Base-by-base conservation (phyloP, 805 yeast genomes). In the Candida awuae region DNA sequence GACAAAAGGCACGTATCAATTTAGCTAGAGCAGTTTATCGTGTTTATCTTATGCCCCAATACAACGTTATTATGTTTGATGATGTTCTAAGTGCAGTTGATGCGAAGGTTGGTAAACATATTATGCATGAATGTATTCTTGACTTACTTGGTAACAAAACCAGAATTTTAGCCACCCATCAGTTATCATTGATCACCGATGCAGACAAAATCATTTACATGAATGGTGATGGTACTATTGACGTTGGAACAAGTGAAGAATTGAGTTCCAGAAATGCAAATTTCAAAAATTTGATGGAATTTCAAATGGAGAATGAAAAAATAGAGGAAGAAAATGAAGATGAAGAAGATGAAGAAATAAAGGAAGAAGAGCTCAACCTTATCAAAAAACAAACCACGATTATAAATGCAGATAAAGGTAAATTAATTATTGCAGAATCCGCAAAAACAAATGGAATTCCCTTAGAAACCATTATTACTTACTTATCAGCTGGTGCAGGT, bases 11-110 rank as follows among this genome's bases (percentile, higher is more conserved):
- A 1, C 70, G 94, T 56, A 71, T 84, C 38, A 75, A 76, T 52
- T 62, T 84, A 43, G 94, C 94, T 4, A 70, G 94, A 54, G 81
- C 90, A 2, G 85, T 82, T 2, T 84, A 84, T 52, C 32, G 42
- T 16, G 38, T 44, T 5, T 23, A 16, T 17, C 29, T 29, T 10
- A 8, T 31, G 31, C 13, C 28, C 4, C 73, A 77, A 21, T 70
- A 71, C 16, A 86, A 81, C 51, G 77, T 83, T 17, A 68, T 80
- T 29, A 59, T 84, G 37, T 59, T 84, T 37, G 94, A 84, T 54
- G 94, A 84, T 54, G 86, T 84, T 13, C 66, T 84, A 41, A 75
- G 84, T 62, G 94, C 94, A 4, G 94, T 84, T 7, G 94, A 84
- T 59, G 86, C 90, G 23, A 77, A 84, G 51, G 94, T 84, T 32